Conservation (phyloP, 805 yeast genomes). For the Pichia membranifaciens region DNA sequence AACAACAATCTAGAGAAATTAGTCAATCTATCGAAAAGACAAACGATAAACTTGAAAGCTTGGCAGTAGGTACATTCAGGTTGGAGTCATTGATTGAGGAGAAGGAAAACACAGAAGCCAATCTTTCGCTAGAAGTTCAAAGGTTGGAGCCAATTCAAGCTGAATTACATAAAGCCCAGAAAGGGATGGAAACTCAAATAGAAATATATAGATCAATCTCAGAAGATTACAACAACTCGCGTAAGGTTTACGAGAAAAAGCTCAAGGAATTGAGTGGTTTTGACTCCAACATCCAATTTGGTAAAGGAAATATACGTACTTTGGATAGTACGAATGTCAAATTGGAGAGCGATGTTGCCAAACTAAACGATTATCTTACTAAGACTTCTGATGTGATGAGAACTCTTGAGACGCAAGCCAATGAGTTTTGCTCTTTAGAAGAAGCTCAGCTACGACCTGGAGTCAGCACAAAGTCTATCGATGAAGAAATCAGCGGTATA, state of each 20-base stretch:
- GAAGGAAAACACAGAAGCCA: slow-evolving; percentile 27
- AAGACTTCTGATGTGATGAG: not conserved
- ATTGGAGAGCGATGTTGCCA: slow-evolving; percentile 16
- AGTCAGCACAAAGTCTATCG: slow-evolving; percentile 34
- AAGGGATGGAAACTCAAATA: slow-evolving; percentile 14
- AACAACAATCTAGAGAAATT: slow-evolving; percentile 6
- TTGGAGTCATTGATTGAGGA: slow-evolving; percentile 31
- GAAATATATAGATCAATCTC: slow-evolving; percentile 11
- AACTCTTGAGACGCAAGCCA: slow-evolving; percentile 25
- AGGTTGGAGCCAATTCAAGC: slow-evolving; percentile 19
- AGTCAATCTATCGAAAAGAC: slow-evolving; percentile 29
- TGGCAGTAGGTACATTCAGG: slow-evolving; percentile 38
- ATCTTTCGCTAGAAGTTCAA: slow-evolving; percentile 23
- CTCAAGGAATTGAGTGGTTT: slow-evolving; percentile 17
- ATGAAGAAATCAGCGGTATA: slow-evolving; percentile 40
- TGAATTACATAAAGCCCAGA: slow-evolving; percentile 13
- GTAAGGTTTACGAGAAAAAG: slow-evolving; percentile 9
- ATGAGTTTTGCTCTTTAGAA: slow-evolving; percentile 41
- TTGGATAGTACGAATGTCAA: not conserved
- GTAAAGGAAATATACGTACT: slow-evolving; percentile 4
- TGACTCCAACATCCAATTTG: slow-evolving; percentile 21
- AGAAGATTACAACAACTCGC: slow-evolving; percentile 10
- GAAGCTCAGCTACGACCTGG: slow-evolving; percentile 37
- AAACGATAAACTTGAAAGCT: slow-evolving; percentile 37
- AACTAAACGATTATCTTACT: slow-evolving; percentile 23